These are phyloP conservation scores for Elsinoe fawcettii DNA, from an alignment of 2,329 filamentous ascomycete genomes.

Conservation along the genomic window DNA sequence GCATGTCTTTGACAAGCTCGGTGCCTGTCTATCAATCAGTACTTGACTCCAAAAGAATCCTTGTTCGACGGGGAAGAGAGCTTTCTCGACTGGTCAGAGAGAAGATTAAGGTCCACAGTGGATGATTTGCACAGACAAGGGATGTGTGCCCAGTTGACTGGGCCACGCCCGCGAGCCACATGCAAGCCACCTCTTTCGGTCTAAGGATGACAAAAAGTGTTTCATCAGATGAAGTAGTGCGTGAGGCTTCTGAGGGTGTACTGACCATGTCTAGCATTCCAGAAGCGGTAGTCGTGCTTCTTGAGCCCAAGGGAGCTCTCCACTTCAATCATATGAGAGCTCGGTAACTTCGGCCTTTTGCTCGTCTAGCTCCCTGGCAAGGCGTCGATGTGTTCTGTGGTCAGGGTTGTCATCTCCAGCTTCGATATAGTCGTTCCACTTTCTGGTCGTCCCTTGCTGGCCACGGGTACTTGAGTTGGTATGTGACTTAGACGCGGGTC, in stretches of 20 bases:
- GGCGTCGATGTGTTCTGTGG: slow-evolving; percentile 38
- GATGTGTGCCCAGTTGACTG: background rate
- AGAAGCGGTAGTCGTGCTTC: too few species aligned
- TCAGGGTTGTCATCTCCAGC: slow-evolving; percentile 27
- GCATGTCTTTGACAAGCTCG: background rate
- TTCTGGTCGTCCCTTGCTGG: slow-evolving; percentile 24
- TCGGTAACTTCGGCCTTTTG: slow-evolving; percentile 32
- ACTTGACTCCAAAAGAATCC: background rate
- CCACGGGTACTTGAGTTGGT: background rate
- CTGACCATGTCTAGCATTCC: slow-evolving; percentile 5
- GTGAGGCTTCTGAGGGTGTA: background rate
- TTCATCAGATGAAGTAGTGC: slow-evolving; percentile 26
- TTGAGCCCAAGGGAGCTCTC: too few species aligned
- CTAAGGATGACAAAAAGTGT: slow-evolving; percentile 33
- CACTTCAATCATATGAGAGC: slow-evolving; percentile 39
- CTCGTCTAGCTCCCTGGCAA: slow-evolving; percentile 39
- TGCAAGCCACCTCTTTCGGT: slow-evolving; percentile 24
- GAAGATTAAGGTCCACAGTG: slow-evolving; percentile 22
- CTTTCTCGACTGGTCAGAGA: slow-evolving; percentile 18
- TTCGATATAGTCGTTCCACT: slow-evolving; percentile 31
- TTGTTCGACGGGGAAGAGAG: too few species aligned
- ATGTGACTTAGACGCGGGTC: background rate
- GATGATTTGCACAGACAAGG: slow-evolving; percentile 2
- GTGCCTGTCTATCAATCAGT: background rate
- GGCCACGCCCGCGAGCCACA: background rate